Evolutionary conservation across 2,329 filamentous ascomycete species (phyloP).

Genomic region (Neopestalotiopsis clavispora): DNA sequence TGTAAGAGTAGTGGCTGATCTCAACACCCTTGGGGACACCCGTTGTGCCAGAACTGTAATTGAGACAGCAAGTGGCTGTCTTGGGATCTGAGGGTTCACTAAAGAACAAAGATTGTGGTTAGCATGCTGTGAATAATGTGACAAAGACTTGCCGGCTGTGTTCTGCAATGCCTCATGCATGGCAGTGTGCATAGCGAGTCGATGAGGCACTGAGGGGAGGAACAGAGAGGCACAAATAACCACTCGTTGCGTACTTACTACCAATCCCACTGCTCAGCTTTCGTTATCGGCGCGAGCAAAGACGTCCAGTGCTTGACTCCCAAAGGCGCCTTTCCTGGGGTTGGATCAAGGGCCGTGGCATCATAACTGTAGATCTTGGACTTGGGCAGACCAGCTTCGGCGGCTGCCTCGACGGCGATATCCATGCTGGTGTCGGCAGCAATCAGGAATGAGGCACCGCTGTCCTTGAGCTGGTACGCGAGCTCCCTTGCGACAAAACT

Average conservation of each 20-base stretch:
- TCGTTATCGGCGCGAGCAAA: slow-evolving; percentile 30
- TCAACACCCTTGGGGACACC: slow-evolving; percentile 85
- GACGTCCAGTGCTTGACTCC: slow-evolving; percentile 34
- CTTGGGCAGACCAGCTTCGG: slow-evolving; percentile 56
- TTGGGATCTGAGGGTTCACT: slow-evolving; percentile 53
- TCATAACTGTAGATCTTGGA: slow-evolving; percentile 71
- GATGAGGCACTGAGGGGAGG: background rate
- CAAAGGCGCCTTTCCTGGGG: slow-evolving; percentile 28
- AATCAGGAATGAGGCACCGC: slow-evolving; percentile 70
- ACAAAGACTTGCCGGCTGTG: background rate
- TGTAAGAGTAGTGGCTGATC: slow-evolving; percentile 78
- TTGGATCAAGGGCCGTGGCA: slow-evolving; percentile 45
- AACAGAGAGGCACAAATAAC: background rate
- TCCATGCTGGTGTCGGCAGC: slow-evolving; percentile 64
- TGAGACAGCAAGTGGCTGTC: slow-evolving; percentile 68
- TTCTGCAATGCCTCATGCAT: background rate
- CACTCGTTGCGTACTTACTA: slow-evolving; percentile 28
- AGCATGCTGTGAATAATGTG: background rate
- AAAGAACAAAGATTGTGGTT: background rate
- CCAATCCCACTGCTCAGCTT: slow-evolving; percentile 68
- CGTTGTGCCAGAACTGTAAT: slow-evolving; percentile 81
- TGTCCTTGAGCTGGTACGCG: slow-evolving; percentile 76
- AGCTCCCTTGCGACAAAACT: slow-evolving; percentile 73
- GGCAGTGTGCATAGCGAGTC: background rate
- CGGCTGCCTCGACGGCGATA: slow-evolving; percentile 70